Conservation (phyloP, 2,329 filamentous ascomycete species). For the Achaetomium macrosporum region DNA sequence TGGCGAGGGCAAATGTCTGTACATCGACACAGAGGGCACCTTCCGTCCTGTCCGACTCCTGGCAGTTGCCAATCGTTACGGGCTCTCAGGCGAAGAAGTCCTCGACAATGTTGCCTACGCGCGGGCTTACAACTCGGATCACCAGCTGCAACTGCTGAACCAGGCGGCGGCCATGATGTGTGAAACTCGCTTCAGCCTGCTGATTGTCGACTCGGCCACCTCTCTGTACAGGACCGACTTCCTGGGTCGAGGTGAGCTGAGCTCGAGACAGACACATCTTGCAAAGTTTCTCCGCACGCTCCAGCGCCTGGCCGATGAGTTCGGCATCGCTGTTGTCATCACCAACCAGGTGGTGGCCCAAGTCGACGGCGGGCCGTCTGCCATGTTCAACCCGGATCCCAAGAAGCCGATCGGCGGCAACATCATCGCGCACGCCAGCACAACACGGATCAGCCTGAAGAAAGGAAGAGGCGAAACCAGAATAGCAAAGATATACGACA, state of each 20-base stretch:
- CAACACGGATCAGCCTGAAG: conserved; percentile 88
- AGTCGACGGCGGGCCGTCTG: conserved; percentile 89
- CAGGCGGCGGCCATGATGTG: conserved; percentile 99
- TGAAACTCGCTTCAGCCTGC: conserved; percentile 91
- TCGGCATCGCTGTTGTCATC: conserved; percentile 96
- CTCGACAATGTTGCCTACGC: conserved; percentile 98
- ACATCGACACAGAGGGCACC: conserved; percentile 97
- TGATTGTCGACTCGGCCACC: conserved; percentile 94
- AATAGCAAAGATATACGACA: conserved; percentile 99
- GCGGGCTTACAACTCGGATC: conserved; percentile 95
- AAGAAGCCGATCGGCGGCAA: conserved; percentile 99
- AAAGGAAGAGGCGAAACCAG: conserved; percentile 93
- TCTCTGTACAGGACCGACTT: conserved; percentile 96
- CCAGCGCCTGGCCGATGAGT: conserved; percentile 72
- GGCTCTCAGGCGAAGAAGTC: conserved; percentile 92
- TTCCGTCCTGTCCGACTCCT: conserved; percentile 89
- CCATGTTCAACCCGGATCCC: conserved; percentile 99
- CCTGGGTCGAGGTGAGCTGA: conserved; percentile 90
- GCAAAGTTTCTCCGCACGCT: conserved; percentile 85
- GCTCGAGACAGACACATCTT: conserved; percentile 82
- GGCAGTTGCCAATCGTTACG: conserved; percentile 89
- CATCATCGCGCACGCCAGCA: conserved; percentile 96
- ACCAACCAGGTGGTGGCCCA: conserved; percentile 98
- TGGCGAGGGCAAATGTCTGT: conserved; percentile 95
- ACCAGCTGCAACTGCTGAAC: conserved; percentile 90